Conservation (phyloP, 2,329 filamentous ascomycete species). For the Alternaria panax region DNA sequence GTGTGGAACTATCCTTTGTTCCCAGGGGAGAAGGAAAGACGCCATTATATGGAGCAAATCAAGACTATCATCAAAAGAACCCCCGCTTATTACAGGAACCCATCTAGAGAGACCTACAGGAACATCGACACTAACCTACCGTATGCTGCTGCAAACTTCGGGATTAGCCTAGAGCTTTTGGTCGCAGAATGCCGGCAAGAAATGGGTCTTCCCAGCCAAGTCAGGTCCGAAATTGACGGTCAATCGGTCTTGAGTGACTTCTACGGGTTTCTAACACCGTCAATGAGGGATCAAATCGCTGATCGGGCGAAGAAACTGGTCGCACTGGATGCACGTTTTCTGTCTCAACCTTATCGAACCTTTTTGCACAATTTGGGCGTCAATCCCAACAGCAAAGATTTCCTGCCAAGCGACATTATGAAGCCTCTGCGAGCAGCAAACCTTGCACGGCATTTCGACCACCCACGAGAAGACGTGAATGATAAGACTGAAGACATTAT, state of each 20-base stretch:
- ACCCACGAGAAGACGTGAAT: not conserved
- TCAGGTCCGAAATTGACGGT: not conserved
- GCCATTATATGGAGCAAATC: slow-evolving; percentile 23
- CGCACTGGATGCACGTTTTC: slow-evolving; percentile 17
- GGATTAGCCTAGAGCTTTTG: slow-evolving; percentile 22
- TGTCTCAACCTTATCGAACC: slow-evolving; percentile 14
- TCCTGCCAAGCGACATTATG: slow-evolving; percentile 39
- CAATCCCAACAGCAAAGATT: slow-evolving; percentile 10
- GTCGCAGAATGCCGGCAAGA: slow-evolving; percentile 17
- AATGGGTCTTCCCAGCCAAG: not conserved
- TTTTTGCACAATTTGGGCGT: slow-evolving; percentile 31
- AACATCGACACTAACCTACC: slow-evolving; percentile 16
- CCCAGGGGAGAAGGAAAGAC: slow-evolving; percentile 28
- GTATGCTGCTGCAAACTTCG: slow-evolving; percentile 20
- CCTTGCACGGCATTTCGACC: slow-evolving; percentile 24
- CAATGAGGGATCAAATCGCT: slow-evolving; percentile 21
- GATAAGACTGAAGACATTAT: slow-evolving; percentile 10
- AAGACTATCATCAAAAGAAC: slow-evolving; percentile 22
- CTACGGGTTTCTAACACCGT: slow-evolving; percentile 28
- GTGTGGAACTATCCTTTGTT: slow-evolving; percentile 30
- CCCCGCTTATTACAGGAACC: slow-evolving; percentile 9
- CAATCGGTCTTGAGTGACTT: slow-evolving; percentile 28
- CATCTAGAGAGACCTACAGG: not conserved
- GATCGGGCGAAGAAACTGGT: slow-evolving; percentile 28
- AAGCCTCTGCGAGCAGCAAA: slow-evolving; percentile 30